phyloP scores from a whole-genome alignment of 2,329 filamentous ascomycete genomes.

The Colletotrichum sp. region DNA sequence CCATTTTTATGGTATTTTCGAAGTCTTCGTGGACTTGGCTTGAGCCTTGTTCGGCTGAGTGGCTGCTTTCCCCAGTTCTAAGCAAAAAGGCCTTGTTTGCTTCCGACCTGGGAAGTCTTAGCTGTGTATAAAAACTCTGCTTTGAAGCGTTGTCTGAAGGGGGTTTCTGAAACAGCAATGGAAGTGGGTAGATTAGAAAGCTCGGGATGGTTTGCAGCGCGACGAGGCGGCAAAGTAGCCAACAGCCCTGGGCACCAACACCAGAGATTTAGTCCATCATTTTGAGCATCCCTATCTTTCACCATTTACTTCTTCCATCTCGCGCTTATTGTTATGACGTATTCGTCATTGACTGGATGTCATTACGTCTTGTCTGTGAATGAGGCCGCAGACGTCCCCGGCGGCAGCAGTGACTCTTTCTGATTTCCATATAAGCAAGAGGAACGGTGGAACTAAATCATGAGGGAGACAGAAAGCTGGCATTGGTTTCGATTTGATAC shows the following conservation, averaged over 20 bases:
- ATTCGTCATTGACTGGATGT: fast-evolving
- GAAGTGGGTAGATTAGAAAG: neutral
- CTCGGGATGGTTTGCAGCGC: neutral
- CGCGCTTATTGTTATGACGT: fast-evolving
- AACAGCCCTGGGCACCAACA: neutral
- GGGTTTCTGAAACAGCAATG: neutral
- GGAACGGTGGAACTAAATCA: fast-evolving
- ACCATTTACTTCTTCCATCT: fast-evolving
- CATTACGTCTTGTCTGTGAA: fast-evolving
- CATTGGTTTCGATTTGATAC: neutral
- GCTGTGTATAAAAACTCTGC: neutral
- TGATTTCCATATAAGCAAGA: too few species aligned
- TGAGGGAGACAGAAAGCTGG: too few species aligned
- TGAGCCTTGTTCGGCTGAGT: neutral
- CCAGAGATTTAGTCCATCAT: fast-evolving
- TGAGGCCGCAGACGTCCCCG: too few species aligned
- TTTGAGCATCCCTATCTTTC: neutral
- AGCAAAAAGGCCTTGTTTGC: neutral
- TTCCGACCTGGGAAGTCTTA: neutral
- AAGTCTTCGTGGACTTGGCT: neutral
- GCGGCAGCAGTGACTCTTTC: too few species aligned
- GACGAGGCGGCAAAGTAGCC: neutral
- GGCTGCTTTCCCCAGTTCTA: fast-evolving
- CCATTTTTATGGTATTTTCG: fast-evolving
- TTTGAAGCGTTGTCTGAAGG: fast-evolving